Evolutionary conservation across 2,329 filamentous ascomycete species (phyloP), one percentile per base, ranked within the genome.

Genomic region (Alternaria sp.): DNA sequence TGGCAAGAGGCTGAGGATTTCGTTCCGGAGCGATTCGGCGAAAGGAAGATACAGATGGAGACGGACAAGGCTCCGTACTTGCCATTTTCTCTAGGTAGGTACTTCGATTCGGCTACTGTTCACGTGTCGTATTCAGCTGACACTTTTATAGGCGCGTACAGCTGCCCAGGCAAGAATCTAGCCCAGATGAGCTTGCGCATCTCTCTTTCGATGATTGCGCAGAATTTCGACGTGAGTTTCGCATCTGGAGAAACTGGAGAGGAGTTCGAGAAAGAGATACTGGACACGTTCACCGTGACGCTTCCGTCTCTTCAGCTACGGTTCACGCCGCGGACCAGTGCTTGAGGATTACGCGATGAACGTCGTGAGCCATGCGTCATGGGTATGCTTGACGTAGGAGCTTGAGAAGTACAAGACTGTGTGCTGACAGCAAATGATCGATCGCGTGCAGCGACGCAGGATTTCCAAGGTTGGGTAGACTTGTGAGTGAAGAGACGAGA

Each of bases 291-390:
- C 34, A 59, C 74, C 2, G 66, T 74, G 43, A 68, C 64, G 43
- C 64, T 77, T 27, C 70, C 70, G n/a, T 71, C 76, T 41, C 61
- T 79, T 27, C 52, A 72, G 34, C 25, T 74, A 34, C 27, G 57
- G 34, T 75, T 76, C 28, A 69, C 62, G 40, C 65, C 66, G 11
- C 62, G 63, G 11, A 30, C 9, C 3, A 30, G 32, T 14, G 25
- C 20, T 16, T 57, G 36, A 52, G 40, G 16, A n/a, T 36, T 3
- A 32, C 9, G 32, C 8, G 32, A 36, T n/a, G 46, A 16, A n/a
- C 25, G 10, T 18, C 18, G 46, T n/a, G 20, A 32, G 28, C 18
- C 46, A 36, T 25, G 14, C 46, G 16, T 4, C 14, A 9, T 36
- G 14, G 9, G 16, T 2, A 16, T 25, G 14, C 8, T 22, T 50